Base-by-base conservation (phyloP, 2,329 filamentous ascomycete species). In the Penicillium sp. region DNA sequence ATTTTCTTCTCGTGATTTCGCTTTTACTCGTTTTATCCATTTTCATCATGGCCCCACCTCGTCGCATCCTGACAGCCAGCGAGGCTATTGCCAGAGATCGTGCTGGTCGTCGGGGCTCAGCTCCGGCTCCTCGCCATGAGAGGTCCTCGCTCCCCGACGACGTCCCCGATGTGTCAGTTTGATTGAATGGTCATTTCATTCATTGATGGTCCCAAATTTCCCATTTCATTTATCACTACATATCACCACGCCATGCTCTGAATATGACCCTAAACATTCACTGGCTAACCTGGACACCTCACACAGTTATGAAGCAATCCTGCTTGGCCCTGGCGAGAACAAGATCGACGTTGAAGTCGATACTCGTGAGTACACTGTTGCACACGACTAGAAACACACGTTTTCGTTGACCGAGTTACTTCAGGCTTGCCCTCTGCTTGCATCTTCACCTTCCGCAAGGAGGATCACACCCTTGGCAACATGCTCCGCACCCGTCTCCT, bases 381-480 rank as follows among this genome's bases (percentile, higher is more conserved):
- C 34, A 22, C 13, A 42, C 4, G 38, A 47, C 11, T 16, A 16
- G 13, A n/a, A n/a, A 7, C 5, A 5, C 8, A 10, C 9, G 31
- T 1, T 14, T 29, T 36, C 34, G 34, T 54, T 63, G 24, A 64
- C 50, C 10, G 1, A 39, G 6, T 24, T 14, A 8, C n/a, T 34
- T 39, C 55, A 94, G 92, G 91, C 69, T 92, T 96, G 71, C 90
- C 93, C 21, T 96, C 96, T 72, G 92, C 90, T n/a, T 89, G 91
- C 9, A 89, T 97, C 75, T 99, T 99, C 78, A 86, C 90, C 55
- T 87, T 99, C 76, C 90, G 91, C 76, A 97, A 97, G 75, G 94
- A 99, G 74, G 94, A 99, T 67, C 93, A 97, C 77, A 97, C 93
- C 1, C 84, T 99, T 24, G 94, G 88, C 65, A 97, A 99, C 74